Base-by-base conservation (phyloP, 805 yeast genomes). In the Millerago galiae region DNA sequence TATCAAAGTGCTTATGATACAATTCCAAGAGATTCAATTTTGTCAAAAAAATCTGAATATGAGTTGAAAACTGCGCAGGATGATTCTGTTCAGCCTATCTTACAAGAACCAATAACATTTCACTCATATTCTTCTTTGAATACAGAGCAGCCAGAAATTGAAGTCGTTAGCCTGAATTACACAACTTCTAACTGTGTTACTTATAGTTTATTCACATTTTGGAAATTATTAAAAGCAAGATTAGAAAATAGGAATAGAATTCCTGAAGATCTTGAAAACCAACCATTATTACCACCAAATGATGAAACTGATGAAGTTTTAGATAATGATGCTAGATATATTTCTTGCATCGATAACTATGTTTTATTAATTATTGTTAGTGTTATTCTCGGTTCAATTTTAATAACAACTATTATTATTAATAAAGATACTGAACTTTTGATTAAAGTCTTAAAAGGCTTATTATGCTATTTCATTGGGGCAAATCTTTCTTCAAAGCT, bases 381-480 rank as follows among this genome's bases (percentile, higher is more conserved):
- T 1, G 16, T 44, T 10, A 32, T 38, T 3, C 27, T 44, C 8
- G 41, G 44, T 7, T 9, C 31, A 16, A 18, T 29, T 2, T 41
- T 53, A 32, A 4, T 47, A 6, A 8, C 39, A 2, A 38, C 46
- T 8, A 15, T 51, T 21, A 12, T 49, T 3, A 18, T 33, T 2
- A 53, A 53, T 12, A 56, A 55, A 2, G 58, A 56, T 15, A 37
- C 45, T 2, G 37, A 47, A 10, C 36, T 52, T 8, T 44, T 56
- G 38, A n/a, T 42, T 1, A 39, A 44, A 11, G 36, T 53, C 1
- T 3, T 52, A 12, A 50, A 42, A 31, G 58, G 53, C 0, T 10
- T 52, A 1, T 4, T 52, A 2, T 56, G 60, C 30, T 52, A 54
- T 32, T 21, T 52, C 5, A 25, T 53, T 11, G 58, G 58, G 6